Conservation (phyloP, 148 eudicot species). For the Chenopodium suecicum region DNA sequence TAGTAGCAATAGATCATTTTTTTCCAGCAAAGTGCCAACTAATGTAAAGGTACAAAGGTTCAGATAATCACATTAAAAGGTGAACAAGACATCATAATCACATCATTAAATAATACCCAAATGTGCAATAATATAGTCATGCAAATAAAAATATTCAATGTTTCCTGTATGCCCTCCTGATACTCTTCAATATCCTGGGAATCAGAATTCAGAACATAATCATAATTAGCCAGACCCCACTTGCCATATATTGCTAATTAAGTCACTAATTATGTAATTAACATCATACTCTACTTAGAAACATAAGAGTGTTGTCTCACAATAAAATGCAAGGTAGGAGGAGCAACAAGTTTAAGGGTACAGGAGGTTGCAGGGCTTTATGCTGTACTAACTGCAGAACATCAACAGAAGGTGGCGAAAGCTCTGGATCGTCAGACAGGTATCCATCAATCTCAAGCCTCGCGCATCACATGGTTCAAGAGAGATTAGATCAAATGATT, state of each 20-base stretch:
- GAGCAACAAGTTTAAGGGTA: conserved; percentile 32
- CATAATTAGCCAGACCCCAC: conserved; percentile 42
- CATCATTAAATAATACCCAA: neutral
- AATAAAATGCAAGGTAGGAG: conserved; percentile 30
- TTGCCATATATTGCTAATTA: conserved; percentile 22
- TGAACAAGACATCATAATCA: conserved; percentile 31
- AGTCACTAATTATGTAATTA: conserved; percentile 18
- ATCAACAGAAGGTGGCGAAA: conserved; percentile 43
- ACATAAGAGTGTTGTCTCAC: conserved; percentile 14
- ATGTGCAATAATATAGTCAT: conserved; percentile 6
- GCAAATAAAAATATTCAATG: conserved; percentile 21
- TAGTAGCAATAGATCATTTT: conserved; percentile 22
- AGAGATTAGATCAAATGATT: conserved; percentile 72
- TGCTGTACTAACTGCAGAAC: conserved; percentile 60
- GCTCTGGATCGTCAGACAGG: conserved; percentile 34
- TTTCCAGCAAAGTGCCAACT: conserved; percentile 30
- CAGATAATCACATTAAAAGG: conserved; percentile 14
- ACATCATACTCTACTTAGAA: conserved; percentile 1
- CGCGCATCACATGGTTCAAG: conserved; percentile 77
- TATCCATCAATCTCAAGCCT: conserved; percentile 48
- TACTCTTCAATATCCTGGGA: conserved; percentile 18
- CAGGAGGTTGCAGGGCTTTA: conserved; percentile 52
- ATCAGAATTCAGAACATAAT: conserved; percentile 36
- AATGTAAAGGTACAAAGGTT: conserved; percentile 22
- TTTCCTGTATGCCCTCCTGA: conserved; percentile 26